These are phyloP conservation scores for Panus rudis DNA, from an alignment of 768 basidiomycete species.

Conservation along the genomic window DNA sequence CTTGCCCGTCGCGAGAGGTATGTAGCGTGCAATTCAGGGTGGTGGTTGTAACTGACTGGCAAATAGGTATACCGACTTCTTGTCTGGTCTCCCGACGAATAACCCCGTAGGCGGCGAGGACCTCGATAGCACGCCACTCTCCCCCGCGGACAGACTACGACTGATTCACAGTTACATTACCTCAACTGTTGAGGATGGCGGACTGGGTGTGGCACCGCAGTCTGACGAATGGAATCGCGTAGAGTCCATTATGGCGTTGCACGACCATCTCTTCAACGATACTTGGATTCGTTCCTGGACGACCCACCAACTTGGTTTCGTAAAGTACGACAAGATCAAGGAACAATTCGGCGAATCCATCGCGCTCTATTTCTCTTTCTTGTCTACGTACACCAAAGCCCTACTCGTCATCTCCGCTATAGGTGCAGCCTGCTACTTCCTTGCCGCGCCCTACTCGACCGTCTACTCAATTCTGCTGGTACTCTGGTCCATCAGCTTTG, in stretches of 20 bases:
- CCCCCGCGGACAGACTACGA: slow-evolving; percentile 75
- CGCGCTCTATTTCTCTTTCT: slow-evolving; percentile 86
- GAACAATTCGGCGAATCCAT: slow-evolving; percentile 81
- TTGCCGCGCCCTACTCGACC: slow-evolving; percentile 67
- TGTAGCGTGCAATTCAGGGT: slow-evolving; percentile 22
- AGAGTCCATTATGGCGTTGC: slow-evolving; percentile 75
- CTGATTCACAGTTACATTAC: slow-evolving; percentile 69
- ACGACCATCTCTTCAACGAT: slow-evolving; percentile 77
- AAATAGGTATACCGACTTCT: slow-evolving; percentile 64
- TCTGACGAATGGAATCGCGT: slow-evolving; percentile 73
- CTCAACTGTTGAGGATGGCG: slow-evolving; percentile 66
- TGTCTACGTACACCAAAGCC: slow-evolving; percentile 75
- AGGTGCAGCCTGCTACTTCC: slow-evolving; percentile 63
- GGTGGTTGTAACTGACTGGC: no score
- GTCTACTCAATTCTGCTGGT: slow-evolving; percentile 68
- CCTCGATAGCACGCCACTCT: slow-evolving; percentile 40
- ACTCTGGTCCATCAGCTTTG: slow-evolving; percentile 81
- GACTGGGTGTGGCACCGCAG: slow-evolving; percentile 74
- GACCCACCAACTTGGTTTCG: slow-evolving; percentile 50
- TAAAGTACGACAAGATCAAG: slow-evolving; percentile 62
- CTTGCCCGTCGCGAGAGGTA: slow-evolving; percentile 74
- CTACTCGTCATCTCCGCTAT: slow-evolving; percentile 70
- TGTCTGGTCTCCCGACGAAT: slow-evolving; percentile 62
- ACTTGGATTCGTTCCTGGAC: slow-evolving; percentile 76
- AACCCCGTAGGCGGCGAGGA: slow-evolving; percentile 36